These are phyloP conservation scores for Ceratocystis ficicola DNA, from an alignment of 2,329 filamentous ascomycete species.

Conservation along the genomic window DNA sequence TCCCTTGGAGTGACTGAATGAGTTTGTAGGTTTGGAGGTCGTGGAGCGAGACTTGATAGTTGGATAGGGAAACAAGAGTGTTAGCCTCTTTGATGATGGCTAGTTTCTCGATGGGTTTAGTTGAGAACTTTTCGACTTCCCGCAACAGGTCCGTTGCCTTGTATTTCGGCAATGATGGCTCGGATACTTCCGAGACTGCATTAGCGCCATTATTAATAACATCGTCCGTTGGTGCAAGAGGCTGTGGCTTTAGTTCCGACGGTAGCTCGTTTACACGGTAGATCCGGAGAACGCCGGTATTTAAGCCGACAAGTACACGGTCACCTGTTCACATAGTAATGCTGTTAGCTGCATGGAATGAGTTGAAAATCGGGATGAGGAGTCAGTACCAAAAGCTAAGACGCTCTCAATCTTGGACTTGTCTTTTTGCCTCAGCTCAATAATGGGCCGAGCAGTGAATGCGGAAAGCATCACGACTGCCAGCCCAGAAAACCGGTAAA, in stretches of 20 bases:
- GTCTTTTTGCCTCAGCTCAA: slow-evolving; percentile 91
- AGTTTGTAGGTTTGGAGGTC: slow-evolving; percentile 76
- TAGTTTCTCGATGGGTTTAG: slow-evolving; percentile 80
- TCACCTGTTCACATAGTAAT: slow-evolving; percentile 48
- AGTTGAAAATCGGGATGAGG: not conserved
- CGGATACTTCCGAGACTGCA: slow-evolving; percentile 5
- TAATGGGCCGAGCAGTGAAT: slow-evolving; percentile 88
- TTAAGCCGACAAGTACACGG: slow-evolving; percentile 80
- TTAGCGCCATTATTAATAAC: slow-evolving; percentile 8
- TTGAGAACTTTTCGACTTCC: slow-evolving; percentile 89
- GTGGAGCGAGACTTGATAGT: slow-evolving; percentile 78
- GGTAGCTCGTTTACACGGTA: slow-evolving; percentile 72
- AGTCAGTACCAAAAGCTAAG: slow-evolving; percentile 64
- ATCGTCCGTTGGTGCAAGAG: not conserved
- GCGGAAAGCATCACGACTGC: slow-evolving; percentile 74
- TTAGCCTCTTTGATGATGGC: slow-evolving; percentile 93
- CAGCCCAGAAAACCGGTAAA: slow-evolving; percentile 32
- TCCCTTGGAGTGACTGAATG: slow-evolving; percentile 65
- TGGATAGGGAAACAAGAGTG: slow-evolving; percentile 79
- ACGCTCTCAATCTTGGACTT: slow-evolving; percentile 96
- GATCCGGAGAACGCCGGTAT: slow-evolving; percentile 75
- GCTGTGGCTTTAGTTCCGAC: slow-evolving; percentile 21
- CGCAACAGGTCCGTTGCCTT: slow-evolving; percentile 72
- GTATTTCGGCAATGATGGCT: slow-evolving; percentile 25
- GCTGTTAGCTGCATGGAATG: slow-evolving; percentile 17